Percentiles rank a stretch among this genome's conserved stretches.
These are phyloP conservation scores for Ophiostoma novo-ulmi DNA, from an alignment of 2,329 filamentous ascomycete genomes.

Conservation along the genomic window DNA sequence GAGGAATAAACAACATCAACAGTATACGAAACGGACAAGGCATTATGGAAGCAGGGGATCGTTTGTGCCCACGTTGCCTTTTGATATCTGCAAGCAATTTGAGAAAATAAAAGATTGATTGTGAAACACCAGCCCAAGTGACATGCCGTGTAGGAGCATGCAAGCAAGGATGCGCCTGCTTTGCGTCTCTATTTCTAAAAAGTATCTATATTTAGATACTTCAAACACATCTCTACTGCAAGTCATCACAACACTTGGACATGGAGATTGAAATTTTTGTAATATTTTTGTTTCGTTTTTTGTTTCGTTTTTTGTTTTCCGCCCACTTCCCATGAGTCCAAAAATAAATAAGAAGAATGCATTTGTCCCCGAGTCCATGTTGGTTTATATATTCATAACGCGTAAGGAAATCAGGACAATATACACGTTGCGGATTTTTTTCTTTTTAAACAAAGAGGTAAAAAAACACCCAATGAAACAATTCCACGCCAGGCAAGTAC, in stretches of 20 bases:
- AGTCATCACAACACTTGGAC: not conserved
- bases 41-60: not conserved
- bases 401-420: constrained; percentile 19
- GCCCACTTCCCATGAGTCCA: constrained; percentile 15
- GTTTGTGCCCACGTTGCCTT: not conserved
- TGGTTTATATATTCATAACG: constrained; percentile 19
- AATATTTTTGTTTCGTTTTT: constrained; percentile 21
- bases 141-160: not conserved
- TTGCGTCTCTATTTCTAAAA: too few relatives aligned
- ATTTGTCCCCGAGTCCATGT: constrained; percentile 21
- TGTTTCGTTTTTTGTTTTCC: constrained; percentile 22
- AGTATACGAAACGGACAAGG: not conserved
- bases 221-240: not conserved
- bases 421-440: constrained; percentile 19
- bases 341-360: constrained; percentile 21
- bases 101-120: not conserved
- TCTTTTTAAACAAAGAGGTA: constrained; percentile 19
- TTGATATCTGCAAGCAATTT: not conserved
- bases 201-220: too few relatives aligned
- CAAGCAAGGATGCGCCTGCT: too few relatives aligned
- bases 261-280: constrained; percentile 20
- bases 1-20: not conserved
- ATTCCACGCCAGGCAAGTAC: constrained; percentile 21
- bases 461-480: constrained; percentile 22
- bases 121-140: not conserved